Conservation (phyloP, 176 grass and related monocot genomes). For the Areca catechu region DNA sequence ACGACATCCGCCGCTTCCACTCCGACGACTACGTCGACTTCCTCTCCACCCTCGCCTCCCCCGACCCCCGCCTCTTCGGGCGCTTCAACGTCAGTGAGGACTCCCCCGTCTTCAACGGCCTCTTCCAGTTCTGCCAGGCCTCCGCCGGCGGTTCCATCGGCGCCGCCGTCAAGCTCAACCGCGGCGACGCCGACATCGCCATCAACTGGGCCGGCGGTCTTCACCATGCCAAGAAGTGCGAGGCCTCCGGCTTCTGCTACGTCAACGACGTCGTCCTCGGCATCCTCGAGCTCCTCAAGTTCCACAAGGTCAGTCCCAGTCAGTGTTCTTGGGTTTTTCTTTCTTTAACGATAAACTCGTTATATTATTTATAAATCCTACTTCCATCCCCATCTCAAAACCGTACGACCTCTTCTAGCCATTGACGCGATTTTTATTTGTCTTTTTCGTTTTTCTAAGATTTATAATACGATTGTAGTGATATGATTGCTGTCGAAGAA, state of each 20-base stretch:
- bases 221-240: conserved; percentile 81
- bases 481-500: no score
- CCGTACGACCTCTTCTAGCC: no score
- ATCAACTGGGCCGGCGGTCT: conserved; percentile 89
- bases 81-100: conserved; percentile 76
- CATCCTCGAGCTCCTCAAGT: conserved; percentile 89
- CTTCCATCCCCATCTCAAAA: no score
- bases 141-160: conserved; percentile 72
- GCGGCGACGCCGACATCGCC: conserved; percentile 69
- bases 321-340: no score
- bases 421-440: no score
- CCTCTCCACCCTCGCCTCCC: conserved; percentile 42
- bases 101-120: conserved; percentile 82
- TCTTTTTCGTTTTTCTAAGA: no score
- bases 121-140: conserved; percentile 78
- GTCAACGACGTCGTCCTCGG: conserved; percentile 84
- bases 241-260: conserved; percentile 87
- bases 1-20: conserved; percentile 78
- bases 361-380: no score
- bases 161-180: conserved; percentile 80
- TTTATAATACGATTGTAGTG: no score
- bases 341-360: no score
- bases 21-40: conserved; percentile 69
- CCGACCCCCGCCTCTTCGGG: conserved; percentile 34
- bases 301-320: conserved; percentile 39